A percentile compares a stretch with the other conserved stretches of the same genome.
These are phyloP conservation scores for Pythium aristosporum DNA, from an alignment of 352 stramenopile genomes.

Conservation along the genomic window DNA sequence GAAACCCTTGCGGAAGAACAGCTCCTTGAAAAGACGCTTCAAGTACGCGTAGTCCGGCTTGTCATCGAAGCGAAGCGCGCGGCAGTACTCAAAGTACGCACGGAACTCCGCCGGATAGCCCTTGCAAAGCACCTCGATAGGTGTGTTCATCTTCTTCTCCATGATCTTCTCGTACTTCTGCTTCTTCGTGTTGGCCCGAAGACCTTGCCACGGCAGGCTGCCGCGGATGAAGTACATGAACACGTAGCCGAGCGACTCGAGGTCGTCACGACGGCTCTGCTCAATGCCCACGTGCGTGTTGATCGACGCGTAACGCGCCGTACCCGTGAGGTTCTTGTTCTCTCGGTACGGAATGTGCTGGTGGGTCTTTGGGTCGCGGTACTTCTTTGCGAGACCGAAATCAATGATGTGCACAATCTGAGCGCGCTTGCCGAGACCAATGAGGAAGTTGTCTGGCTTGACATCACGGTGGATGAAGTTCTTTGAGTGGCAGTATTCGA, in stretches of 20 bases:
- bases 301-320: constrained; percentile 97
- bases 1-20: constrained; percentile 99
- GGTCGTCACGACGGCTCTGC: constrained; percentile 96
- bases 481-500: constrained; percentile 89
- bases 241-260: constrained; percentile 96
- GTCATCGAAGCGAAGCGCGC: constrained; percentile 83
- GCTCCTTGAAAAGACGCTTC: constrained; percentile 98
- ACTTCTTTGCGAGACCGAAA: constrained; percentile 91
- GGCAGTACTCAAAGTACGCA: constrained; percentile 96
- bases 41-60: constrained; percentile 89
- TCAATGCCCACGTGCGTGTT: constrained; percentile 99
- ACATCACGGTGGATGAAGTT: constrained; percentile 91
- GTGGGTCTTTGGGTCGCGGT: constrained; percentile 86
- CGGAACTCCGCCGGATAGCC: constrained; percentile 96
- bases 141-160: constrained; percentile 98
- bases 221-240: constrained; percentile 95
- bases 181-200: constrained; percentile 95
- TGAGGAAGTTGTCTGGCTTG: constrained; percentile 91
- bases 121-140: constrained; percentile 92
- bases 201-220: constrained; percentile 96
- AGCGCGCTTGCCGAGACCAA: constrained; percentile 85
- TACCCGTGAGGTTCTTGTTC: constrained; percentile 94
- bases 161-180: constrained; percentile 99
- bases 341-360: constrained; percentile 91
- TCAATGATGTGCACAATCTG: constrained; percentile 88